These are phyloP conservation scores for Punctularia strigosozonata DNA, from an alignment of 768 basidiomycete genomes.

Conservation along the genomic window DNA sequence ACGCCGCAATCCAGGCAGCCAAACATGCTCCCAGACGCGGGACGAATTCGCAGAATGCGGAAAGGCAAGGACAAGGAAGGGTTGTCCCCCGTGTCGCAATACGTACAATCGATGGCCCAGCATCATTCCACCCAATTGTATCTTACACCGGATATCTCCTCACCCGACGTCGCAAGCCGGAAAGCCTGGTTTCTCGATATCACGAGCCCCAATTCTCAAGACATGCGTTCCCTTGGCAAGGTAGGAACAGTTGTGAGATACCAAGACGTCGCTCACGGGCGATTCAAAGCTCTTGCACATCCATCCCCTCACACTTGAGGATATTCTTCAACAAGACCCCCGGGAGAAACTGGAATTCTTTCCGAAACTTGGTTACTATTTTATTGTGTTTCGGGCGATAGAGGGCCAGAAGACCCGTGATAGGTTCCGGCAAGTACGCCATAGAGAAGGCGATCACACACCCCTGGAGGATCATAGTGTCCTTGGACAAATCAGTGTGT, in stretches of 20 bases:
- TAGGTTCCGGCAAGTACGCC: constrained; percentile 20
- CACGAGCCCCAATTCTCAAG: constrained; percentile 77
- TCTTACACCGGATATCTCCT: constrained; percentile 9
- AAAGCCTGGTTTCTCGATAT: constrained; percentile 90
- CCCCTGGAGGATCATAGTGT: constrained; percentile 32
- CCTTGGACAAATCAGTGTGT: constrained; percentile 74
- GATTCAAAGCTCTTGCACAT: constrained; percentile 59
- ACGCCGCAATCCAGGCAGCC: too few relatives aligned
- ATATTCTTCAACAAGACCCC: constrained; percentile 84
- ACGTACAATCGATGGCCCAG: constrained; percentile 2
- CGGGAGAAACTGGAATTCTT: constrained; percentile 88
- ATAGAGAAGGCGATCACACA: too few relatives aligned
- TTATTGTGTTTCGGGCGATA: constrained; percentile 77
- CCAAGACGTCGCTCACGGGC: not conserved
- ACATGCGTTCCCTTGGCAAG: constrained; percentile 79
- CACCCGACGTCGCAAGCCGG: constrained; percentile 14
- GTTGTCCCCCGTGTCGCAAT: not conserved
- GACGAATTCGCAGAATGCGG: constrained; percentile 10
- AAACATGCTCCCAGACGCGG: constrained; percentile 1
- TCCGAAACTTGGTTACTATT: constrained; percentile 83
- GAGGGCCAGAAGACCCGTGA: constrained; percentile 41
- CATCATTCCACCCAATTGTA: not conserved
- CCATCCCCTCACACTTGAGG: constrained; percentile 88
- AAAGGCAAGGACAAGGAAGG: constrained; percentile 38
- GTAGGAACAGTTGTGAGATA: constrained; percentile 19